phyloP scores from a whole-genome alignment of 2,329 filamentous ascomycete species.

The Aspergillus sp. region DNA sequence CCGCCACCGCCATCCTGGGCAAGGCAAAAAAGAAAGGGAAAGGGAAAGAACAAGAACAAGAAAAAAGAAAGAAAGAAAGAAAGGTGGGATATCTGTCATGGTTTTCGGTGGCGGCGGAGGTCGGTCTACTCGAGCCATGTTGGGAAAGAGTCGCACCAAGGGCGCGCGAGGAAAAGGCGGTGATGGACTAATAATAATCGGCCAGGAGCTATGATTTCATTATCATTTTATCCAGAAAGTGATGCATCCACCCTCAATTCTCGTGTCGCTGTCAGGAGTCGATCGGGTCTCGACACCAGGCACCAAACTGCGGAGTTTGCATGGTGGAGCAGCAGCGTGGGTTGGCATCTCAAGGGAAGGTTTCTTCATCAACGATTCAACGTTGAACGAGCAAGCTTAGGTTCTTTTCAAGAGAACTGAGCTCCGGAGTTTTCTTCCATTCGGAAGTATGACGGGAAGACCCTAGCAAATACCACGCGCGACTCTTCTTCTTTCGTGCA shows the following conservation, averaged over 20 bases:
- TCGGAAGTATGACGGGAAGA: conserved; percentile 5
- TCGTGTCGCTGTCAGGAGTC: not conserved
- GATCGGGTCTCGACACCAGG: conserved; percentile 8
- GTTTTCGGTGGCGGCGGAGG: not conserved
- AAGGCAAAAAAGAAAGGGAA: not conserved
- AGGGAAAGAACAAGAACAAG: not conserved
- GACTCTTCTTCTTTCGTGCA: conserved; percentile 7
- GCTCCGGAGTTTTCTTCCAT: not conserved
- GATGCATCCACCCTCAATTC: conserved; percentile 17
- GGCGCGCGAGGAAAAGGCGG: not conserved
- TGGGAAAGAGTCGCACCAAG: not conserved
- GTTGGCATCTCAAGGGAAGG: conserved; percentile 17
- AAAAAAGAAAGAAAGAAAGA: not conserved
- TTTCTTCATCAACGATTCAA: conserved; percentile 2
- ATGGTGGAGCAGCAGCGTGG: conserved; percentile 19
- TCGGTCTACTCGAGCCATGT: not conserved
- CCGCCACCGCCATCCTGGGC: conserved; percentile 4
- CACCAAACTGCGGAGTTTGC: conserved; percentile 15
- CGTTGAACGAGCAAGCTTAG: conserved; percentile 1
- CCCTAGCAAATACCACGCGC: conserved; percentile 8
- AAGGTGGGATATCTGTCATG: not conserved
- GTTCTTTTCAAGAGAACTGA: not conserved
- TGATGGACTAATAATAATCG: not conserved
- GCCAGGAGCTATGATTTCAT: not conserved
- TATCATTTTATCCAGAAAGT: conserved; percentile 6